A percentile compares a stretch with the other conserved stretches of the same genome.
These are phyloP conservation scores for Cutaneotrichosporon spelunceum DNA, from an alignment of 1,284 basidiomycete genomes.

Conservation along the genomic window DNA sequence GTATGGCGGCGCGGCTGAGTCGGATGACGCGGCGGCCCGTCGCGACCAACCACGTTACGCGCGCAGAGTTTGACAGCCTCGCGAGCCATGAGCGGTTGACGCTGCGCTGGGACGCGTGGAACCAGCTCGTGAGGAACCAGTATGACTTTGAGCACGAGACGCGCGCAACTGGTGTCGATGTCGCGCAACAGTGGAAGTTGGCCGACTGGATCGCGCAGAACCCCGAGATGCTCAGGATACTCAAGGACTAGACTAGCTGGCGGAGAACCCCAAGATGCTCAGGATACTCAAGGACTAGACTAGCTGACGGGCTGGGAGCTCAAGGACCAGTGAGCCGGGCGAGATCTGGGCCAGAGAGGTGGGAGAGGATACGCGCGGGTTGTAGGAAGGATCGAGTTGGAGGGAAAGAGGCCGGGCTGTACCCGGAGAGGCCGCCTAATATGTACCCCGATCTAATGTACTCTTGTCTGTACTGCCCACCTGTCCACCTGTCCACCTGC, in stretches of 20 bases:
- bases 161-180: conserved; percentile 18
- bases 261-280: conserved; percentile 11
- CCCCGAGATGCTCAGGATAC: conserved; percentile 8
- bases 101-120: conserved; percentile 24
- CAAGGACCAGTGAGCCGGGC: too few species aligned
- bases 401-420: too few species aligned
- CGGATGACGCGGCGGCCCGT: conserved; percentile 31
- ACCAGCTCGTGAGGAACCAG: conserved; percentile 19
- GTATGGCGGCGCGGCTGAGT: conserved; percentile 30
- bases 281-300: conserved; percentile 9
- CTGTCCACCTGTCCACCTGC: too few species aligned
- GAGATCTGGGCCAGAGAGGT: too few species aligned
- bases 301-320: neutral
- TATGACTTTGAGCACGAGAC: conserved; percentile 18
- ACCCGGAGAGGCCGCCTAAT: too few species aligned
- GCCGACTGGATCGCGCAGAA: conserved; percentile 28
- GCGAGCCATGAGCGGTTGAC: conserved; percentile 23
- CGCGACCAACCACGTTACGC: conserved; percentile 27
- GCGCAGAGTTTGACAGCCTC: conserved; percentile 31
- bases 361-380: too few species aligned
- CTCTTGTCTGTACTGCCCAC: too few species aligned
- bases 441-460: too few species aligned
- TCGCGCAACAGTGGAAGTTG: conserved; percentile 27
- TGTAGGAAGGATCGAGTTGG: too few species aligned
- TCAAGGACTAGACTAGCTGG: conserved; percentile 8